phyloP scores from a whole-genome alignment of 208 protist genomes.

The Wallacemonas sp. region DNA sequence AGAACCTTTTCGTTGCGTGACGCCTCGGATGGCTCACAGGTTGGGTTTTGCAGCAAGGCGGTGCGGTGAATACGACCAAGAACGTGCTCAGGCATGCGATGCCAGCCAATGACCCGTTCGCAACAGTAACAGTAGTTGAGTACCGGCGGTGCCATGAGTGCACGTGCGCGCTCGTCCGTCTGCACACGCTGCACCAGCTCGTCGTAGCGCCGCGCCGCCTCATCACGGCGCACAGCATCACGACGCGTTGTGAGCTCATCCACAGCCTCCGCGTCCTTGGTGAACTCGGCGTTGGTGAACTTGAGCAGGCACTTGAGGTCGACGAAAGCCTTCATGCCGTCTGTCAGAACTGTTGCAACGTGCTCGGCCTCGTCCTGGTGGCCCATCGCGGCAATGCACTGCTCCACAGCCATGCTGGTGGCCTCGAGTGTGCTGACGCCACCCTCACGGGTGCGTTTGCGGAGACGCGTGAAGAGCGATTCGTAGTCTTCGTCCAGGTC shows the following conservation, averaged over 20 bases:
- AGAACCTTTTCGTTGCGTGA: slow-evolving; percentile 23
- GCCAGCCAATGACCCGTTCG: slow-evolving; percentile 69
- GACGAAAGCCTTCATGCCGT: slow-evolving; percentile 77
- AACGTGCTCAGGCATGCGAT: slow-evolving; percentile 74
- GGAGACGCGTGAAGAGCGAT: slow-evolving; percentile 64
- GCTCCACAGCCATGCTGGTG: slow-evolving; percentile 72
- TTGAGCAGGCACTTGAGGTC: slow-evolving; percentile 75
- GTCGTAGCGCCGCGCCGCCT: slow-evolving; percentile 30
- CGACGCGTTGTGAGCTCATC: slow-evolving; percentile 39
- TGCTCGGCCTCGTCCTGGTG: slow-evolving; percentile 15
- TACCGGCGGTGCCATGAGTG: slow-evolving; percentile 58
- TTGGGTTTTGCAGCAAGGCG: slow-evolving; percentile 32
- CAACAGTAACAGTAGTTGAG: slow-evolving; percentile 87
- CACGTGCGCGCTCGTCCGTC: slow-evolving; percentile 25
- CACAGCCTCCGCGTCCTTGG: slow-evolving; percentile 22
- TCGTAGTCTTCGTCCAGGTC: slow-evolving; percentile 49
- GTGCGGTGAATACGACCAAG: slow-evolving; percentile 50
- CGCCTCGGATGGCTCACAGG: slow-evolving; percentile 31
- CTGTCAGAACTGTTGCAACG: slow-evolving; percentile 22
- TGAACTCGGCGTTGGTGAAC: slow-evolving; percentile 55
- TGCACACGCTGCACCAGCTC: slow-evolving; percentile 23
- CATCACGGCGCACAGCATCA: slow-evolving; percentile 37
- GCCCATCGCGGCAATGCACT: slow-evolving; percentile 51
- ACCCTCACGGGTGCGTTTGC: slow-evolving; percentile 68
- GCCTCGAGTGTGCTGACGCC: slow-evolving; percentile 84